A percentile compares a stretch with the other conserved stretches of the same genome.
These are phyloP conservation scores for Talaromyces stipitatus DNA, from an alignment of 495 filamentous ascomycete genomes.

Conservation along the genomic window DNA sequence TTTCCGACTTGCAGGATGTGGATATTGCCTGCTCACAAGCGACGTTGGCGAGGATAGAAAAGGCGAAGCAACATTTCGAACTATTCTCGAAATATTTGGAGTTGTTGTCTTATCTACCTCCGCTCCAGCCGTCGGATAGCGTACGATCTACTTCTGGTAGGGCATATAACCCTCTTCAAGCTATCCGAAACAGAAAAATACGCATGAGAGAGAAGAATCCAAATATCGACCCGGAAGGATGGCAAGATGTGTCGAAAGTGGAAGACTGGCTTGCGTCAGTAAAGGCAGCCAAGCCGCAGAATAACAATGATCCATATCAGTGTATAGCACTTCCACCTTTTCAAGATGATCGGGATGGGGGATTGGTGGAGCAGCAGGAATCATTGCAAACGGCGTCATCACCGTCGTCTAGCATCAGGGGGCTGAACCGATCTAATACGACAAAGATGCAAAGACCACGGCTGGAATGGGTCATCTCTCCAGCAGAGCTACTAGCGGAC, in stretches of 20 bases:
- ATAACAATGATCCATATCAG: constrained; percentile 34
- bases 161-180: constrained; percentile 79
- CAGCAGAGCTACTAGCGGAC: constrained; percentile 78
- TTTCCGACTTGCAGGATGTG: not conserved
- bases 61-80: constrained; percentile 70
- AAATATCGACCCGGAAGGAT: constrained; percentile 66
- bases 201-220: constrained; percentile 62
- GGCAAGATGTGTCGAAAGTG: constrained; percentile 62
- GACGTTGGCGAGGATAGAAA: constrained; percentile 70
- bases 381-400: constrained; percentile 20
- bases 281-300: constrained; percentile 37
- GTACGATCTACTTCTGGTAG: constrained; percentile 39
- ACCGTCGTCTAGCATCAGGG: constrained; percentile 27
- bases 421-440: constrained; percentile 26
- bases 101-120: constrained; percentile 65
- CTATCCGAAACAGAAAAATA: constrained; percentile 75
- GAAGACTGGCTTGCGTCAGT: constrained; percentile 68
- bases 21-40: constrained; percentile 57
- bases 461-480: constrained; percentile 72
- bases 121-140: constrained; percentile 30
- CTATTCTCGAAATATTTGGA: constrained; percentile 73
- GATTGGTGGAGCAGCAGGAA: constrained; percentile 10
- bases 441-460: constrained; percentile 54
- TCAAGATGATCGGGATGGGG: constrained; percentile 25
- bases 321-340: constrained; percentile 52